A percentile compares a stretch with the other conserved stretches of the same genome.
Evolutionary conservation across 768 basidiomycete genomes (phyloP).

Genomic region (Suillus tomentosus): DNA sequence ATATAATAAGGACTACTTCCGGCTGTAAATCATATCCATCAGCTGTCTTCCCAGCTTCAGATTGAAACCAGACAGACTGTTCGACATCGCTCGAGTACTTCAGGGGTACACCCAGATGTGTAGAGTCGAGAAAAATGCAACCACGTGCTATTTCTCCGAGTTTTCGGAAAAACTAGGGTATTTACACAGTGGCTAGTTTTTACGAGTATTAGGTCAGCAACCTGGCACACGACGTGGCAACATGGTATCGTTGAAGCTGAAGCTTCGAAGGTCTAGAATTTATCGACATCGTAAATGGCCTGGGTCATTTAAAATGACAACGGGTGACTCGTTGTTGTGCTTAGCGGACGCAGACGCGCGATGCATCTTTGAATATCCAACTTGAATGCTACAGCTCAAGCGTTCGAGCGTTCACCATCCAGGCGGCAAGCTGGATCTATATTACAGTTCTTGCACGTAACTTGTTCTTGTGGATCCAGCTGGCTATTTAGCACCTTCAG

Average conservation of each 20-base stretch:
- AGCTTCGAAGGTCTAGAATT: no score
- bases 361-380: background rate
- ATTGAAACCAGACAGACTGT: no score
- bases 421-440: background rate
- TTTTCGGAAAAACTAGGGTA: no score
- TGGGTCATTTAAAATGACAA: background rate
- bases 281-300: no score
- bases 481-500: background rate
- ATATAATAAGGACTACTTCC: background rate
- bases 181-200: no score
- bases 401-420: background rate
- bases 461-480: slow-evolving; percentile 1
- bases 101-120: no score
- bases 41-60: no score
- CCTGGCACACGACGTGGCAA: no score
- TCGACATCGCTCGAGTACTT: no score
- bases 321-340: background rate
- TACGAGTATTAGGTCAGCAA: background rate
- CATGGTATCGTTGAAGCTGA: no score
- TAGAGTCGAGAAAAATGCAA: no score
- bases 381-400: background rate
- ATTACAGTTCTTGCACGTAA: background rate
- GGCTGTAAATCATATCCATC: background rate
- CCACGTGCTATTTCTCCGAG: no score
- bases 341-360: background rate